Conservation (phyloP, 148 eudicot species). For the Chenopodium quinoa region DNA sequence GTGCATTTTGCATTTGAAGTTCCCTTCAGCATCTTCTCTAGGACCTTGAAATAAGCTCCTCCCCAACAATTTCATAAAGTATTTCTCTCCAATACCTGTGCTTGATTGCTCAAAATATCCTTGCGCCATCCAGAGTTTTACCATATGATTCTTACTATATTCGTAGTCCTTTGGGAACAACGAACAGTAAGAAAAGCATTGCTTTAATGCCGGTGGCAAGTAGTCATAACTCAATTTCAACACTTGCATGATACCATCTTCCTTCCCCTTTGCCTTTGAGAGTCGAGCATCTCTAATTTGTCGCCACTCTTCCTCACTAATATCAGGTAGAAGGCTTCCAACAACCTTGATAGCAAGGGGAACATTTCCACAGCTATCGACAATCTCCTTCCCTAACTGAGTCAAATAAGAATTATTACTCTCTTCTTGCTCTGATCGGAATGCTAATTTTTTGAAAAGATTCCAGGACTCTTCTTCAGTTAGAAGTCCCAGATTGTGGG, state of each 20-base stretch:
- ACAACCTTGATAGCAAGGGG: constrained; percentile 11
- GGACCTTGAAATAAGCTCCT: constrained; percentile 7
- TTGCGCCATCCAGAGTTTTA: no score
- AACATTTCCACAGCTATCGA: neutral
- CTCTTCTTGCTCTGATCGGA: neutral
- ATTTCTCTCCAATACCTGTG: neutral
- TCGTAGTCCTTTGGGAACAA: no score
- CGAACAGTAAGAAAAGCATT: no score
- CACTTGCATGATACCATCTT: neutral
- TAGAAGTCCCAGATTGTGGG: no score
- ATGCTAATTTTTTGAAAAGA: constrained; percentile 4
- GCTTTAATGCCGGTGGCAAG: no score
- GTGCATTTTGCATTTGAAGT: constrained; percentile 18
- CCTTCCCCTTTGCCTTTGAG: neutral
- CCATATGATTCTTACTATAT: no score
- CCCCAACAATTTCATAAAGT: constrained; percentile 7
- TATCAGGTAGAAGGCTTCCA: neutral
- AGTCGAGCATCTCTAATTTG: constrained; percentile 3
- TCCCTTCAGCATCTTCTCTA: neutral
- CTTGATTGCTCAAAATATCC: constrained; percentile 3
- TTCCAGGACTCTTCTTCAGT: constrained; percentile 8
- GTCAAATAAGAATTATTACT: neutral
- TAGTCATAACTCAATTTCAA: no score
- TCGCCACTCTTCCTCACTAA: neutral
- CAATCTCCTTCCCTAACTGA: neutral